phyloP scores from a whole-genome alignment of 257 asterid species.

The Solanum piurae region DNA sequence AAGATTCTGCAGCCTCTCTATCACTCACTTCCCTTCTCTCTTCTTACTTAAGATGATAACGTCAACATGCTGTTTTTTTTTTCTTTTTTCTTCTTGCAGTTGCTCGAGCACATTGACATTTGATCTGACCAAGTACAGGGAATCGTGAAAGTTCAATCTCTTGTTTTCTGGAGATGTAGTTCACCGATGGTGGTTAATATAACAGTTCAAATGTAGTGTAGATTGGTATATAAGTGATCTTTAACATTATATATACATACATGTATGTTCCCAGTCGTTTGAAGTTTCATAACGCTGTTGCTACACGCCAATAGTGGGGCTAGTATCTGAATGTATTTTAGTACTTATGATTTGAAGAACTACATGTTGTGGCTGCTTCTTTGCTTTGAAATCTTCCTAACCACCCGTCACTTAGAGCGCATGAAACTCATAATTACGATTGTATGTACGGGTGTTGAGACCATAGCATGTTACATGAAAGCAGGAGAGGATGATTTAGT shows the following conservation, averaged over 20 bases:
- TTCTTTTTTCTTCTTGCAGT: constrained; percentile 21
- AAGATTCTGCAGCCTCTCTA: constrained; percentile 7
- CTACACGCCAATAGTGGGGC: neutral
- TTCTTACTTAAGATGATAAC: neutral
- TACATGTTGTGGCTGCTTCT: neutral
- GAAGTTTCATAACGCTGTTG: neutral
- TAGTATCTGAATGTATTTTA: neutral
- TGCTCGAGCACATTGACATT: constrained; percentile 86
- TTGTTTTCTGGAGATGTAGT: neutral
- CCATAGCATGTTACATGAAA: neutral
- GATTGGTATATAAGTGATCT: neutral
- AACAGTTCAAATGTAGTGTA: neutral
- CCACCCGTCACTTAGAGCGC: neutral
- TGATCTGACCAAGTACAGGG: constrained; percentile 71
- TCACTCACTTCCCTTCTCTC: neutral
- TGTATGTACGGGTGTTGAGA: neutral
- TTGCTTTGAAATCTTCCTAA: neutral
- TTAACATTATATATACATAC: neutral
- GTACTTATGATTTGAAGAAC: neutral
- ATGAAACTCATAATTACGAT: neutral
- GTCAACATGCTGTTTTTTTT: neutral
- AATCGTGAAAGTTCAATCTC: constrained; percentile 15
- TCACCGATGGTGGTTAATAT: neutral
- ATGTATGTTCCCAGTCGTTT: neutral
- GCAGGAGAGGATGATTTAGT: neutral